Evolutionary conservation across 352 stramenopile genomes (phyloP), one percentile per base, ranked within the genome.

Genomic region (Phytophthora pluvialis): DNA sequence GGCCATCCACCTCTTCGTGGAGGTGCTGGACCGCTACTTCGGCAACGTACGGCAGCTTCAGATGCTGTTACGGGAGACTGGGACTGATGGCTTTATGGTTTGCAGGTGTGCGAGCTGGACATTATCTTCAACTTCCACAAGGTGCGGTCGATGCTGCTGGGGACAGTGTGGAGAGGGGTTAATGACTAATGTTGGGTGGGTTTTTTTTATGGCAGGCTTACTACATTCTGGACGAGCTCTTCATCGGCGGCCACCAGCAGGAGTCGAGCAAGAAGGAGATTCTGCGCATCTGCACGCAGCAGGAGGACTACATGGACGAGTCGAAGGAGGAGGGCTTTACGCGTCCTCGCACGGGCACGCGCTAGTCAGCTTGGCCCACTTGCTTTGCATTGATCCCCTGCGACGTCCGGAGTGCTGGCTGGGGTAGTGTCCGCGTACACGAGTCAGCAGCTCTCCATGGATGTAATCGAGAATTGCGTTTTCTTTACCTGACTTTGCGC

Each of bases 71-170:
- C 26, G 28, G 58, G 33, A 48, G 29, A 18, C 21, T 8, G 28
- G n/a, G 21, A 26, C 7, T 57, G 32, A 11, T 38, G 11, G n/a
- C 7, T 21, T 57, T 28, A 21, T 67, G 29, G 50, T n/a, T 12
- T 33, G 31, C 48, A 93, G 89, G 89, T 92, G 53, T 97, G 89
- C 53, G 91, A 98, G 72, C 75, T 98, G 44, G 92, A 99, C 75
- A 99, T 99, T 78, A 99, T 99, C 54, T 99, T 99, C 83, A 99
- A 99, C 83, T 99, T 99, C 80, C 97, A 99, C 84, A 99, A 99
- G 87, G 81, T 89, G n/a, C 3, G 6, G 18, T 29, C 9, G 15
- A 32, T 48, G 16, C 35, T 51, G 28, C 25, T 58, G n/a, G 12
- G 16, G 39, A 12, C 60, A 4, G 46, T 47, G 5, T 56, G 26